phyloP scores from a whole-genome alignment of 202 grass and related monocot species.

The Hordeum pubiflorum region DNA sequence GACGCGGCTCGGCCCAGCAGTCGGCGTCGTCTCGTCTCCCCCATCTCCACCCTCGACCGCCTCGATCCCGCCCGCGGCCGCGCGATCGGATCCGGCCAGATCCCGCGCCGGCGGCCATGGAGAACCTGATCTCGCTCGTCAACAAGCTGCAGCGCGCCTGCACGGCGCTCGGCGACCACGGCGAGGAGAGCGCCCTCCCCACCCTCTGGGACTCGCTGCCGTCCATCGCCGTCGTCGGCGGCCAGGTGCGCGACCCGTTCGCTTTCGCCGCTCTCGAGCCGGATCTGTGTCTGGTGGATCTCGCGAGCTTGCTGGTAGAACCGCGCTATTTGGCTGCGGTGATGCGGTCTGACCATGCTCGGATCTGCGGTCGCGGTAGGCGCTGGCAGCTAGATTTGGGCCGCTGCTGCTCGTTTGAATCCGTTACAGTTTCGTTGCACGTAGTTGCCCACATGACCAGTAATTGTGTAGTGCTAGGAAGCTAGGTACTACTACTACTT shows the following conservation, averaged over 20 bases:
- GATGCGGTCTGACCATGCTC: background rate
- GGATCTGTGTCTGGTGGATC: conserved; percentile 37
- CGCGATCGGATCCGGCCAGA: conserved; percentile 29
- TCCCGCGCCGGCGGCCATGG: conserved; percentile 19
- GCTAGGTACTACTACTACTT: background rate
- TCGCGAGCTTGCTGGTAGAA: background rate
- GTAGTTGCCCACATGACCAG: background rate
- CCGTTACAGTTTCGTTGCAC: background rate
- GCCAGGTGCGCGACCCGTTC: conserved; percentile 62
- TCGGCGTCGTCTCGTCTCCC: conserved; percentile 23
- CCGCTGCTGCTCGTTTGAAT: background rate
- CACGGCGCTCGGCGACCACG: conserved; percentile 92
- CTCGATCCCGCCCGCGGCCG: conserved; percentile 20
- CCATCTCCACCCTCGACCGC: background rate
- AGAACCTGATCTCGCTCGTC: background rate
- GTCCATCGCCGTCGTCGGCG: conserved; percentile 90
- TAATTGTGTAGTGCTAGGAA: background rate
- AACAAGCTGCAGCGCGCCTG: conserved; percentile 97
- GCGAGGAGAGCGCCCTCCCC: conserved; percentile 85
- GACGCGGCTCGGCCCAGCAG: conserved; percentile 33
- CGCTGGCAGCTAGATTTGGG: background rate
- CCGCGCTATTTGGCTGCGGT: background rate
- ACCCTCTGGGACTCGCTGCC: conserved; percentile 96
- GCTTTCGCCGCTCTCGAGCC: background rate
- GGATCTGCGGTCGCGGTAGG: background rate